phyloP scores from a whole-genome alignment of 345 rosid genomes.

The Lagerstroemia speciosa region DNA sequence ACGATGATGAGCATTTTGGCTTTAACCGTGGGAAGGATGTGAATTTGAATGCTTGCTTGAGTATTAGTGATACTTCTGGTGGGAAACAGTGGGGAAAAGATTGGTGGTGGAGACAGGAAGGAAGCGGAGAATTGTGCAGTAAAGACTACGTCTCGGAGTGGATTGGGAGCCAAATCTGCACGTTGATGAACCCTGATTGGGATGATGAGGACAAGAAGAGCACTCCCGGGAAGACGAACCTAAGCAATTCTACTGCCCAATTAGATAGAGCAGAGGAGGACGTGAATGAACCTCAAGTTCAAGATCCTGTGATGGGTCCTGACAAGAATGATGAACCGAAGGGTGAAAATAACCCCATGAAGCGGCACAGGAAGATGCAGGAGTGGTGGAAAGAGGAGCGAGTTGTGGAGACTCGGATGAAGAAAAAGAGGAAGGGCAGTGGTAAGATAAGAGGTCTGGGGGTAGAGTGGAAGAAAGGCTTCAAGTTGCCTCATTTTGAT shows the following conservation, averaged over 20 bases:
- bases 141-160: slow-evolving; percentile 96
- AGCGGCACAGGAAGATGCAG: slow-evolving; percentile 70
- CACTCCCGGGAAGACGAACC: slow-evolving; percentile 33
- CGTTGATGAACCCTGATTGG: slow-evolving; percentile 66
- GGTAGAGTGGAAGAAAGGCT: slow-evolving; percentile 53
- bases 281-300: slow-evolving; percentile 18
- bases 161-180: slow-evolving; percentile 93
- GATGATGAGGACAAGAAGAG: slow-evolving; percentile 58
- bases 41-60: slow-evolving; percentile 31
- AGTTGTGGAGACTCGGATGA: slow-evolving; percentile 46
- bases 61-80: slow-evolving; percentile 31
- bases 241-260: too few species aligned
- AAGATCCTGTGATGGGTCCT: slow-evolving; percentile 27
- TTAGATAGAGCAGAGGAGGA: slow-evolving; percentile 40
- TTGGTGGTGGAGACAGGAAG: slow-evolving; percentile 99
- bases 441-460: slow-evolving; percentile 31
- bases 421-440: slow-evolving; percentile 22
- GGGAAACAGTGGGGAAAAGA: slow-evolving; percentile 92
- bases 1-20: slow-evolving; percentile 41
- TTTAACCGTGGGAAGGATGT: slow-evolving; percentile 49
- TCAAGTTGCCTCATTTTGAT: slow-evolving; percentile 47
- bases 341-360: slow-evolving; percentile 31
- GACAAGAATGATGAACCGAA: slow-evolving; percentile 34
- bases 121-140: slow-evolving; percentile 82
- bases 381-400: slow-evolving; percentile 99